These are phyloP conservation scores for Salix brachista DNA, from an alignment of 345 rosid genomes.

Conservation along the genomic window DNA sequence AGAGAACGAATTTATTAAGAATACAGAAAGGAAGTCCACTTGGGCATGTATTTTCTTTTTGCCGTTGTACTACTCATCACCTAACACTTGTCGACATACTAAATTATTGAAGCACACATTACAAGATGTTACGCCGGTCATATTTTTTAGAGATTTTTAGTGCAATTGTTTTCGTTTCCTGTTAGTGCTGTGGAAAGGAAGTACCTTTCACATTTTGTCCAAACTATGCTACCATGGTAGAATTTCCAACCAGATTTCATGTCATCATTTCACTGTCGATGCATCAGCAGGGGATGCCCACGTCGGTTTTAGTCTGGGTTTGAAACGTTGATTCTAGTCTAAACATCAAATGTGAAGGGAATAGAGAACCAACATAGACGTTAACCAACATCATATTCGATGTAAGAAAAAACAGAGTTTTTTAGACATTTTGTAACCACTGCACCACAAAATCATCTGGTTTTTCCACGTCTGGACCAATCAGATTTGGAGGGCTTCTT, in stretches of 20 bases:
- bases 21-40: not conserved
- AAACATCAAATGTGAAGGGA: not conserved
- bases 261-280: not conserved
- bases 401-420: not conserved
- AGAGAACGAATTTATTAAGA: not conserved
- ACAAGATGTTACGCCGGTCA: not conserved
- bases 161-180: not conserved
- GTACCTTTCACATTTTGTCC: not conserved
- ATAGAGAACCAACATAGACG: not conserved
- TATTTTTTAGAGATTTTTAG: not conserved
- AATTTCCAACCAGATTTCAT: not conserved
- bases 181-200: not conserved
- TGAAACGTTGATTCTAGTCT: not conserved
- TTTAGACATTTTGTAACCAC: not conserved
- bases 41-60: too few species aligned
- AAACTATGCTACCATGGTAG: not conserved
- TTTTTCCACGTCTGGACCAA: not conserved
- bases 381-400: not conserved
- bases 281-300: not conserved
- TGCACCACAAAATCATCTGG: not conserved
- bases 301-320: not conserved
- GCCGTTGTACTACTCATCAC: too few species aligned
- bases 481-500: not conserved
- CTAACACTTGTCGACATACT: not conserved
- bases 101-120: not conserved